A percentile compares a stretch with the other conserved stretches of the same genome.
These are phyloP conservation scores for Tuber indicum DNA, from an alignment of 495 filamentous ascomycete species.

Conservation along the genomic window DNA sequence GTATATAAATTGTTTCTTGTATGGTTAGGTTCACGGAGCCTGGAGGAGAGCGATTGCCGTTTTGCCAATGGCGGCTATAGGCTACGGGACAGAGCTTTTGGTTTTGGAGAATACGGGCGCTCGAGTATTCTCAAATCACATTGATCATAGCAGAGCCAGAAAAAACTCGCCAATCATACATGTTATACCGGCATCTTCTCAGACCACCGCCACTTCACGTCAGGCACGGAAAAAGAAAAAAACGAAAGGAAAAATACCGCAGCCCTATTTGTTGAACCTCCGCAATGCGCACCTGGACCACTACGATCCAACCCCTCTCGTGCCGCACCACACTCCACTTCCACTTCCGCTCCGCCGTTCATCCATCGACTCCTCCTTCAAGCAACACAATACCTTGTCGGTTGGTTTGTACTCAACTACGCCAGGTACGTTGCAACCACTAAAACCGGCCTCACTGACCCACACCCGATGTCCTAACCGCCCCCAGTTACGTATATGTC, in stretches of 20 bases:
- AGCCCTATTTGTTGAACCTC: not conserved
- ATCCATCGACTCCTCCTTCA: not conserved
- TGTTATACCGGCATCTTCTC: not conserved
- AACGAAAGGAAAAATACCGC: not conserved
- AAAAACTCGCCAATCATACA: not conserved
- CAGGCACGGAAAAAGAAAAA: conserved; percentile 4
- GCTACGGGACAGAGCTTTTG: no score
- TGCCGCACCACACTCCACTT: not conserved
- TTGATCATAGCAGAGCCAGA: not conserved
- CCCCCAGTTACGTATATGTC: not conserved
- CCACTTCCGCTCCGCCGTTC: not conserved
- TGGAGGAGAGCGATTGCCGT: no score
- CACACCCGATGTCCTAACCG: not conserved
- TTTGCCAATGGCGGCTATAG: no score
- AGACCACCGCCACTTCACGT: not conserved
- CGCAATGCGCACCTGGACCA: not conserved
- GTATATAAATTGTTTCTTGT: no score
- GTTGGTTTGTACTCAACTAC: not conserved
- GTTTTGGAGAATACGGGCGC: no score
- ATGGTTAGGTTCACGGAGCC: no score
- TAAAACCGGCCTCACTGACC: not conserved
- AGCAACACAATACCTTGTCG: not conserved
- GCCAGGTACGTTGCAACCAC: not conserved
- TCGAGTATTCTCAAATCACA: not conserved
- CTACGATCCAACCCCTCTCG: not conserved